These are phyloP conservation scores for Physcia stellaris DNA, from an alignment of 495 filamentous ascomycete genomes.

Conservation along the genomic window DNA sequence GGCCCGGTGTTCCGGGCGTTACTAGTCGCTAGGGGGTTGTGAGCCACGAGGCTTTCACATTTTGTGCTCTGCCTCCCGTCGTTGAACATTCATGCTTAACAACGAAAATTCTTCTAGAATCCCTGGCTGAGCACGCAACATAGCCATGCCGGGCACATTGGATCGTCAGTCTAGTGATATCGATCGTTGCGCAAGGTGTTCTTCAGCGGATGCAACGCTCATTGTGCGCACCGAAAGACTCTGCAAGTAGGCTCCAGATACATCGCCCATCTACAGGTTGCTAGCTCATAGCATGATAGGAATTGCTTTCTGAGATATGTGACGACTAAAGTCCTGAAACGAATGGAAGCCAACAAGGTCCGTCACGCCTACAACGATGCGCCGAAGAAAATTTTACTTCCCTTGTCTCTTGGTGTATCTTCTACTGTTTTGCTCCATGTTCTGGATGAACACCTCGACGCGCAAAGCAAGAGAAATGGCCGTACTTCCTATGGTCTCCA, in stretches of 20 bases:
- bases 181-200: slow-evolving; percentile 28
- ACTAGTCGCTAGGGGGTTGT: too few relatives aligned
- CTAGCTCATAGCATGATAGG: slow-evolving; percentile 29
- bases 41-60: too few relatives aligned
- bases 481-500: slow-evolving; percentile 50
- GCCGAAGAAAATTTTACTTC: slow-evolving; percentile 51
- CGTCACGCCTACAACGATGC: slow-evolving; percentile 20
- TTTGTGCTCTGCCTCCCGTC: too few relatives aligned
- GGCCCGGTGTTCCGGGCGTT: too few relatives aligned
- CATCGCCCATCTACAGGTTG: background rate
- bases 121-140: too few relatives aligned
- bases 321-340: slow-evolving; percentile 59
- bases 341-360: slow-evolving; percentile 52
- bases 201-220: slow-evolving; percentile 23
- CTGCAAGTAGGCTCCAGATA: slow-evolving; percentile 32
- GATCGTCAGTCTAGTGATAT: too few relatives aligned
- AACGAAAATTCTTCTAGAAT: too few relatives aligned
- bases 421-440: slow-evolving; percentile 69
- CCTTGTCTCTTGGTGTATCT: slow-evolving; percentile 70
- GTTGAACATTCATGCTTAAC: too few relatives aligned
- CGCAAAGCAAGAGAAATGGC: slow-evolving; percentile 39
- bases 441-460: slow-evolving; percentile 50
- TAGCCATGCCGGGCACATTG: too few relatives aligned
- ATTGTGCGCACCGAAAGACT: slow-evolving; percentile 29
- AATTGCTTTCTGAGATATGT: slow-evolving; percentile 68